Percentiles rank a stretch among this genome's conserved stretches.
phyloP scores from a whole-genome alignment of 352 stramenopile genomes.

The Globisporangium emineosum region DNA sequence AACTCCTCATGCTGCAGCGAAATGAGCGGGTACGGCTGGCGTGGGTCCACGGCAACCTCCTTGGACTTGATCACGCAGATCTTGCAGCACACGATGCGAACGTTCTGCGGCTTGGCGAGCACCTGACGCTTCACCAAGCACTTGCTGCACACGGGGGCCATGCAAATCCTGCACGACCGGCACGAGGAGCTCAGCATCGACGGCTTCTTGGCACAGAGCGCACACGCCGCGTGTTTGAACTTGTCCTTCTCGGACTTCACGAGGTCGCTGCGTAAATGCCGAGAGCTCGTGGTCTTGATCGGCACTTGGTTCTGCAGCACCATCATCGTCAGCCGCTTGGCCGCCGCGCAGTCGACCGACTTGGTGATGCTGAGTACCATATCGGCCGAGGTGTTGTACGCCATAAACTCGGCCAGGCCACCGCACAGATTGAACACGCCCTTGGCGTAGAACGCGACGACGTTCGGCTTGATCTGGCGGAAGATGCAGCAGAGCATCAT shows the following conservation, averaged over 20 bases:
- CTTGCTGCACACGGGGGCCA: constrained; percentile 36
- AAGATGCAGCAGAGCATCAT: constrained; percentile 65
- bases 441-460: constrained; percentile 48
- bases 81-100: constrained; percentile 50
- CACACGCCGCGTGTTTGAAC: constrained; percentile 10
- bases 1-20: constrained; percentile 17
- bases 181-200: constrained; percentile 25
- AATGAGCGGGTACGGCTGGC: constrained; percentile 36
- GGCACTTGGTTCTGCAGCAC: constrained; percentile 13
- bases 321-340: constrained; percentile 46
- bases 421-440: constrained; percentile 51
- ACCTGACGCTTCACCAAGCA: constrained; percentile 45
- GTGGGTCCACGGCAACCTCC: constrained; percentile 33
- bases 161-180: constrained; percentile 39
- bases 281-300: neutral
- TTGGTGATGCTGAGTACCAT: constrained; percentile 36
- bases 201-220: constrained; percentile 21
- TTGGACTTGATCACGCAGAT: constrained; percentile 44
- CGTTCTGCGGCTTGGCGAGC: constrained; percentile 30
- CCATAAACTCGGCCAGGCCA: constrained; percentile 34
- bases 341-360: constrained; percentile 29
- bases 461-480: constrained; percentile 32
- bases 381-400: constrained; percentile 39
- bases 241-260: constrained; percentile 3
- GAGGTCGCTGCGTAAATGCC: neutral